phyloP scores from a whole-genome alignment of 768 basidiomycete genomes.

The Neoboletus brunneissimus region DNA sequence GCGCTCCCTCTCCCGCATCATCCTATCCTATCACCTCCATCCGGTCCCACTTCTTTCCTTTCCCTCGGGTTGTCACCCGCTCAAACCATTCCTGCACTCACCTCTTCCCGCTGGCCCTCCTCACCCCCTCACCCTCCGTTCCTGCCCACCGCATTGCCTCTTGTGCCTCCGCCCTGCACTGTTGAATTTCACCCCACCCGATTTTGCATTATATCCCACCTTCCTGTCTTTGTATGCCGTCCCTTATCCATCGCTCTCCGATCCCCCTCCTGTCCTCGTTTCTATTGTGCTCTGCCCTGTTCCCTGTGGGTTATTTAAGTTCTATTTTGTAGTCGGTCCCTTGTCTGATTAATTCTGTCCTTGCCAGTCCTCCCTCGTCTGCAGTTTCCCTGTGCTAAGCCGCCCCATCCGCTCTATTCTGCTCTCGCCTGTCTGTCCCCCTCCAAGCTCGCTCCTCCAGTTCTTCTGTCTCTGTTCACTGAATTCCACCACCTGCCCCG shows the following conservation, averaged over 20 bases:
- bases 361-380: not conserved
- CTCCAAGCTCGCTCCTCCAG: not conserved
- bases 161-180: not conserved
- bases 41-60: too few relatives aligned
- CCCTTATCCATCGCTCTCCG: not conserved
- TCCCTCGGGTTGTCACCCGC: too few relatives aligned
- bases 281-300: not conserved
- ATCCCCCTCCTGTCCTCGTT: not conserved
- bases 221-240: not conserved
- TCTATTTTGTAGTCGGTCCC: not conserved
- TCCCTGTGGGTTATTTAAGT: not conserved
- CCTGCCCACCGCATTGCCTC: not conserved
- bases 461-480: not conserved
- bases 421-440: not conserved
- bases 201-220: not conserved
- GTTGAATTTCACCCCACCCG: not conserved
- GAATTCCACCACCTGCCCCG: not conserved
- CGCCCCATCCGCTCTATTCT: too few relatives aligned
- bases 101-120: too few relatives aligned
- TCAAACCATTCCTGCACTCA: too few relatives aligned
- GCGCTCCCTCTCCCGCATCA: too few relatives aligned
- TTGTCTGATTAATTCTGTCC: not conserved
- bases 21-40: too few relatives aligned
- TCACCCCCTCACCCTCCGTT: too few relatives aligned
- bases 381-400: not conserved